Conservation (phyloP, 768 basidiomycete species). For the Gelatoporia subvermispora region DNA sequence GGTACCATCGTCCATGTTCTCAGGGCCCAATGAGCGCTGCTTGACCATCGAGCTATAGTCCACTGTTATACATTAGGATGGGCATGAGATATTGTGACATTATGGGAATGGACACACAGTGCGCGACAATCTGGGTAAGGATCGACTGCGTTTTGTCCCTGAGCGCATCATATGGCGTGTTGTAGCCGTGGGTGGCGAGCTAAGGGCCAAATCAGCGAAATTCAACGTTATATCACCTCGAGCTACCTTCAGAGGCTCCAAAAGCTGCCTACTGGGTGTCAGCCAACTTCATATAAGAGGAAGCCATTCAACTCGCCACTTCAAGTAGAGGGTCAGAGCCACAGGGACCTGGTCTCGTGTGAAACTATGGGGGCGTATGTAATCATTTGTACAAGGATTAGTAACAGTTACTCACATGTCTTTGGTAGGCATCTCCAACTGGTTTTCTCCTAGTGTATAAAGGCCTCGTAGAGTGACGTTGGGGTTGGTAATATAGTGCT, state of each 20-base stretch:
- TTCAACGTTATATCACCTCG: not conserved
- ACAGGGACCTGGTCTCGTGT: constrained; percentile 87
- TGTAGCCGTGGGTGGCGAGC: constrained; percentile 80
- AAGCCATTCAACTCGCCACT: constrained; percentile 46
- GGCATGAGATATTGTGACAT: not conserved
- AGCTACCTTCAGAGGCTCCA: constrained; percentile 44
- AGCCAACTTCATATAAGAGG: not conserved
- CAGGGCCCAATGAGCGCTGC: constrained; percentile 73
- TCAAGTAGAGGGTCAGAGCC: constrained; percentile 76
- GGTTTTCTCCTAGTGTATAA: constrained; percentile 79
- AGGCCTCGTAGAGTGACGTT: constrained; percentile 77
- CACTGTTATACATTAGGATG: constrained; percentile 24
- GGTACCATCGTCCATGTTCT: constrained; percentile 63
- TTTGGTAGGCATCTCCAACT: constrained; percentile 83
- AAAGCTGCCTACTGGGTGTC: constrained; percentile 35
- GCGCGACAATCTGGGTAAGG: constrained; percentile 80
- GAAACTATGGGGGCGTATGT: constrained; percentile 41
- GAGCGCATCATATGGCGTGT: constrained; percentile 76
- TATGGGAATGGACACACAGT: constrained; percentile 48
- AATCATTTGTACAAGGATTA: not conserved
- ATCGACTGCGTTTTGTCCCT: constrained; percentile 84
- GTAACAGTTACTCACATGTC: constrained; percentile 58
- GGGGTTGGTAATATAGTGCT: constrained; percentile 81
- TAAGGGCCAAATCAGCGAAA: constrained; percentile 14
- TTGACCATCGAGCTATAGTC: constrained; percentile 67